Percentiles rank a stretch among this genome's conserved stretches.
These are phyloP conservation scores for Alternaria alternata DNA, from an alignment of 2,329 filamentous ascomycete species.

Conservation along the genomic window DNA sequence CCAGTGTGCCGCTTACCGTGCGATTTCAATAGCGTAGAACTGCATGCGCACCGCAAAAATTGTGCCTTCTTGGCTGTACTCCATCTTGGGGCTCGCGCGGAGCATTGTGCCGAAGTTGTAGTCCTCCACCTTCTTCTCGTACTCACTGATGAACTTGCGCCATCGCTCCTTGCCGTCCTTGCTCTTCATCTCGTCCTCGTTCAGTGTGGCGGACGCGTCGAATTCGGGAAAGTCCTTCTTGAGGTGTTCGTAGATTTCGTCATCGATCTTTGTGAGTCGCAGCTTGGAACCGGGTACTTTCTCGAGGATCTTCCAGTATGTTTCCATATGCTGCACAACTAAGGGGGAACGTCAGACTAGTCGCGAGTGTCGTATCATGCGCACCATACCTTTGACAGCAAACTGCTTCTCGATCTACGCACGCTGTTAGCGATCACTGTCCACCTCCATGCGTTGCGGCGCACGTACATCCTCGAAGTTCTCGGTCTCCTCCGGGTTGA, in stretches of 20 bases:
- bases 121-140: constrained; percentile 95
- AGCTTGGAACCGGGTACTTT: constrained; percentile 87
- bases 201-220: constrained; percentile 78
- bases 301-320: constrained; percentile 96
- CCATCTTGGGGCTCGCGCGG: constrained; percentile 76
- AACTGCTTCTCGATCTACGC: constrained; percentile 97
- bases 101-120: constrained; percentile 98
- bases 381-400: constrained; percentile 80
- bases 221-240: constrained; percentile 90
- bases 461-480: constrained; percentile 72
- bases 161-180: constrained; percentile 92
- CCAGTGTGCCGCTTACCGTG: constrained; percentile 61
- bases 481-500: constrained; percentile 67
- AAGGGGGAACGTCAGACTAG: constrained; percentile 28
- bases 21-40: constrained; percentile 81
- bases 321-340: constrained; percentile 94
- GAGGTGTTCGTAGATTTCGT: constrained; percentile 93
- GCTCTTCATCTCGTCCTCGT: constrained; percentile 98
- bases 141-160: constrained; percentile 92
- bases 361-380: not conserved
- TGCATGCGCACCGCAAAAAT: constrained; percentile 90
- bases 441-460: not conserved
- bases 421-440: constrained; percentile 33
- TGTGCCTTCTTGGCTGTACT: constrained; percentile 88
- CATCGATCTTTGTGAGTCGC: constrained; percentile 90